phyloP scores from a whole-genome alignment of 345 rosid genomes.

The Corymbia maculata region DNA sequence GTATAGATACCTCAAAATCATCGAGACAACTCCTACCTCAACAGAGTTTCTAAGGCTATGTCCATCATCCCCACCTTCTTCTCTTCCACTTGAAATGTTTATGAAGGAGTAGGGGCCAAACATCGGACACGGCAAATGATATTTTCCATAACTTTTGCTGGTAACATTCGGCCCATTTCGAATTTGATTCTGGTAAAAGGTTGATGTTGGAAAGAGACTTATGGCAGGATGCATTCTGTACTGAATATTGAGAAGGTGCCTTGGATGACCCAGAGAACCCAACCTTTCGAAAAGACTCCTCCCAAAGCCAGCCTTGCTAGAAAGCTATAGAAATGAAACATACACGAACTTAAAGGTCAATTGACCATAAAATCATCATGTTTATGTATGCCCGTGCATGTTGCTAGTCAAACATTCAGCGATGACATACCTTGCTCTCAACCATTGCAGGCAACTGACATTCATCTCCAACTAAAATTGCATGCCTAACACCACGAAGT shows the following conservation, averaged over 20 bases:
- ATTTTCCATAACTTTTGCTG: not conserved
- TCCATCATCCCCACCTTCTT: not conserved
- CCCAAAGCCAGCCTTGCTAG: not conserved
- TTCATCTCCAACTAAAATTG: constrained; percentile 3
- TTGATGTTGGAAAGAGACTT: not conserved
- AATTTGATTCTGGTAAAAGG: not conserved
- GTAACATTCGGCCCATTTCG: not conserved
- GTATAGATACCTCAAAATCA: not conserved
- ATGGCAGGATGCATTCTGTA: not conserved
- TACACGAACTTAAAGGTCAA: not conserved
- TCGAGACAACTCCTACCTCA: not conserved
- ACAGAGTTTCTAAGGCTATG: not conserved
- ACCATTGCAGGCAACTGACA: constrained; percentile 1
- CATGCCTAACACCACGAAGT: not conserved
- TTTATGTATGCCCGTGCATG: not conserved
- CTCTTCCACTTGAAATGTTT: not conserved
- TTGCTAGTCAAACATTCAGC: not conserved
- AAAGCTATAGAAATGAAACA: not conserved
- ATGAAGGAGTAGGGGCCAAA: constrained; percentile 2
- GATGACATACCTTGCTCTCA: constrained; percentile 1
- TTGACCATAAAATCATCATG: not conserved
- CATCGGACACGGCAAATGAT: not conserved
- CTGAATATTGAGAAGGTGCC: not conserved
- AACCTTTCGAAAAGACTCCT: not conserved
- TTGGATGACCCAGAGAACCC: not conserved